Evolutionary conservation across 495 filamentous ascomycete species (phyloP), one percentile per base, ranked within the genome.

Genomic region (Xylaria flabelliformis): DNA sequence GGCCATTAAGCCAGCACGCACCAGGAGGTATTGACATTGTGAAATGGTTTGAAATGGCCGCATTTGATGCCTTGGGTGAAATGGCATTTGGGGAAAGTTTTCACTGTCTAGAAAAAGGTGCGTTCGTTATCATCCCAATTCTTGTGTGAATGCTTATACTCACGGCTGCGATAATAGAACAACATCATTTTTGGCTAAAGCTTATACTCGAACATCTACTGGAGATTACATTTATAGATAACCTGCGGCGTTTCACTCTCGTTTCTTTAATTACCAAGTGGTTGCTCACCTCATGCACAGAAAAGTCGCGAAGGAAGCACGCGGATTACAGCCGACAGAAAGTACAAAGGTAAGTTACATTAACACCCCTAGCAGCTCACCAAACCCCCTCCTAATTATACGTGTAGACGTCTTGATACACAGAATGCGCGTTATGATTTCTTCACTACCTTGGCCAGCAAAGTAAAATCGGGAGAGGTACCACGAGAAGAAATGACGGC

Each of bases 1-100:
- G 67, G 19, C 32, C 48, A 2, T 15, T 8, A 48, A 34, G 39
- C 10, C 10, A 53, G 4, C 39, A 1, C 15, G 39, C 36, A 19
- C 21, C 53, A 0, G 29, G 9, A 0, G 67, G 67, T 1, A 29
- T 76, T 26, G 64, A 80, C 29, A 65, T 80, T 29, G 53, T 39
- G 7, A 65, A 76, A 32, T 74, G 73, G 73, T 77, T 65, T 53
- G 75, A 78, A 32, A 76, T 76, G 73, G 55, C 63, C 4, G 64
- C 71, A 1, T 82, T 82, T 34, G 79, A 80, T 69, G 58, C 79
- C 56, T 71, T 79, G 0, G 78, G 80, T 4, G 80, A 82, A n/a
- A 80, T 82, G 78, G 77, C 78, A 0, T 82, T 82, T 63, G 77
- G 80, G 9, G 76, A 82, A 56, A 68, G 73, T 1, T 79, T 82